Conservation (phyloP, 2,329 filamentous ascomycete species). For the Ascochyta lentis region DNA sequence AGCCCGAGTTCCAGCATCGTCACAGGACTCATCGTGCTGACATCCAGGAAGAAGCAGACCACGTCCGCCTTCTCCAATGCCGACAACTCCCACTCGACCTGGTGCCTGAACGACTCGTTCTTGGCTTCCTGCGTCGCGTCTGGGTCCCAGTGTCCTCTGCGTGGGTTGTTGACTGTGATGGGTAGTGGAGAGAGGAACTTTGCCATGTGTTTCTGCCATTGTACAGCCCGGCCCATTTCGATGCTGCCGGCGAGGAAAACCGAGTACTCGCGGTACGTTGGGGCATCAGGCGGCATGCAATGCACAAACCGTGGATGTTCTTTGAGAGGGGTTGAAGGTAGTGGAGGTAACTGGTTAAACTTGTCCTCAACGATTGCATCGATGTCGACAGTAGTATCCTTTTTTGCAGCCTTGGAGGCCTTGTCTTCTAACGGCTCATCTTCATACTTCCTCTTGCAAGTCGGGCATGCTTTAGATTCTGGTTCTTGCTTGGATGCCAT, state of each 20-base stretch:
- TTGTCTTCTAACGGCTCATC: constrained; percentile 6
- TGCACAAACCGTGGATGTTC: constrained; percentile 19
- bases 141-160: constrained; percentile 63
- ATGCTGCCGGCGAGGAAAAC: constrained; percentile 68
- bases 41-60: constrained; percentile 64
- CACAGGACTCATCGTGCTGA: constrained; percentile 61
- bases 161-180: constrained; percentile 65
- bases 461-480: constrained; percentile 2
- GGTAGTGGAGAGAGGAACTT: constrained; percentile 51
- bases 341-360: constrained; percentile 24
- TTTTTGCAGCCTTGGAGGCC: not conserved
- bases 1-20: constrained; percentile 68
- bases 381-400: constrained; percentile 19
- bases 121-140: constrained; percentile 56
- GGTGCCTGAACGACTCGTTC: constrained; percentile 56
- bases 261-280: constrained; percentile 39
- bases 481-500: constrained; percentile 4
- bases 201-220: constrained; percentile 61
- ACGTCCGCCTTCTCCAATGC: constrained; percentile 62
- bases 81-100: constrained; percentile 68
- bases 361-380: constrained; percentile 29
- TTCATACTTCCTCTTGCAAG: constrained; percentile 12
- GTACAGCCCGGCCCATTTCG: constrained; percentile 50
- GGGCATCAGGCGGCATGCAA: constrained; percentile 24
- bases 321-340: constrained; percentile 5